Evolutionary conservation across 768 basidiomycete genomes (phyloP), one percentile per base, ranked within the genome.

Genomic region (Suillus americanus): DNA sequence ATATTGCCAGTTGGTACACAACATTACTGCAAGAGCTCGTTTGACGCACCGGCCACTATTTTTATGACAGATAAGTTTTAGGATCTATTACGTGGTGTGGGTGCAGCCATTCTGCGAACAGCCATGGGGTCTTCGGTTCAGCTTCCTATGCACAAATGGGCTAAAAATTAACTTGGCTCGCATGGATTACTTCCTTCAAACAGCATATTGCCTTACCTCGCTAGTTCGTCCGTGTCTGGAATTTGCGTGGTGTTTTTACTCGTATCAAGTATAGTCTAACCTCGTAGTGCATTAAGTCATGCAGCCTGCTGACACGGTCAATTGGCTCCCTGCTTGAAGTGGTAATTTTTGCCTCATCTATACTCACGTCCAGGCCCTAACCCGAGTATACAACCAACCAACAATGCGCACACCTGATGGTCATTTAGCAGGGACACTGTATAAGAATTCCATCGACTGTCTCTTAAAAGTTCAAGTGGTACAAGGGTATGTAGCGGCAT

Each of bases 91-190:
- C 88, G 96, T 64, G 97, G 97, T 40, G 89, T 98, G 40, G 95
- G 96, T 70, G 94, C 96, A 37, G 95, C 97, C 6, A 89, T 97
- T 62, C 78, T 99, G 56, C 84, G 97, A 62, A 99, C 97, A 14
- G 89, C 94, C 0, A 97, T 95, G 92, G 97, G 95, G 6, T 94
- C 92, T 50, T 94, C 93, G 43, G 94, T 96, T 6, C 97, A 99
- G 86, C 78, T 99, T 23, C 97, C 97, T 2, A 92, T 92, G 54
- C 99, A 99, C 76, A 96, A 94, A 69, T 91, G 92, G 76, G 92
- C 94, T 35, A 99, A 99, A 77, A 86, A 84, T 54, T 85, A 89
- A 61, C 78, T 99, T 59, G 85, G 90, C 12, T 81, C 82, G 46
- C 80, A 85, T 65, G 89, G 89, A 7, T 84, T 92, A 63, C 77